Evolutionary conservation across 1,284 basidiomycete species (phyloP).

Genomic region (Apiotrichum sp.): DNA sequence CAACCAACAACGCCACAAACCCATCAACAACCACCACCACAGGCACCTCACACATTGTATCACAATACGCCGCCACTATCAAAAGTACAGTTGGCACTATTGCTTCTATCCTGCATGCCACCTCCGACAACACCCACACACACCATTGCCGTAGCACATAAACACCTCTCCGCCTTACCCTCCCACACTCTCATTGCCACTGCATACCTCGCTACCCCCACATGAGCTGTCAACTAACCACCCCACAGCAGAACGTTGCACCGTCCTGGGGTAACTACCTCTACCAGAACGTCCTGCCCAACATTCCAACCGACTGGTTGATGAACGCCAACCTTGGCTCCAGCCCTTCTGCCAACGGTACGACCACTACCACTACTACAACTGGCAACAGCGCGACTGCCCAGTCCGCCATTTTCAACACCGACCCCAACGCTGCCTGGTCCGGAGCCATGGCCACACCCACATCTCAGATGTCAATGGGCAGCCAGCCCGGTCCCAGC

Average conservation of each 20-base stretch:
- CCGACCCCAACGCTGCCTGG: not conserved
- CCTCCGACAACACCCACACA: too few species aligned
- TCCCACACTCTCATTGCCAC: not conserved
- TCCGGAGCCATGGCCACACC: not conserved
- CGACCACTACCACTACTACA: not conserved
- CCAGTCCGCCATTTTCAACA: slow-evolving; percentile 17
- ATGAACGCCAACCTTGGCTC: slow-evolving; percentile 20
- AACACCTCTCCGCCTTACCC: not conserved
- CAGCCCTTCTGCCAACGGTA: slow-evolving; percentile 12
- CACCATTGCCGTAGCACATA: too few species aligned
- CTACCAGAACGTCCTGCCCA: slow-evolving; percentile 38
- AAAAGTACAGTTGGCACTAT: too few species aligned
- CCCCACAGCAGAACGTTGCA: slow-evolving; percentile 16
- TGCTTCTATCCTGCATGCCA: too few species aligned
- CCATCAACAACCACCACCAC: too few species aligned
- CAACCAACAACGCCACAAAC: too few species aligned
- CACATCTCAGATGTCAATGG: slow-evolving; percentile 2
- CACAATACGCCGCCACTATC: too few species aligned
- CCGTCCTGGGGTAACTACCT: slow-evolving; percentile 41
- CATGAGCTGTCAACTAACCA: slow-evolving; percentile 2
- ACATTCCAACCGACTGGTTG: slow-evolving; percentile 21
- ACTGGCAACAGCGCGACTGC: slow-evolving; percentile 3
- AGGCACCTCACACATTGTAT: too few species aligned
- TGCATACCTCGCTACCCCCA: not conserved
- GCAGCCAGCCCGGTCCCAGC: slow-evolving; percentile 7